Evolutionary conservation across 768 basidiomycete species (phyloP).

Genomic region (Lyophyllum decastes): DNA sequence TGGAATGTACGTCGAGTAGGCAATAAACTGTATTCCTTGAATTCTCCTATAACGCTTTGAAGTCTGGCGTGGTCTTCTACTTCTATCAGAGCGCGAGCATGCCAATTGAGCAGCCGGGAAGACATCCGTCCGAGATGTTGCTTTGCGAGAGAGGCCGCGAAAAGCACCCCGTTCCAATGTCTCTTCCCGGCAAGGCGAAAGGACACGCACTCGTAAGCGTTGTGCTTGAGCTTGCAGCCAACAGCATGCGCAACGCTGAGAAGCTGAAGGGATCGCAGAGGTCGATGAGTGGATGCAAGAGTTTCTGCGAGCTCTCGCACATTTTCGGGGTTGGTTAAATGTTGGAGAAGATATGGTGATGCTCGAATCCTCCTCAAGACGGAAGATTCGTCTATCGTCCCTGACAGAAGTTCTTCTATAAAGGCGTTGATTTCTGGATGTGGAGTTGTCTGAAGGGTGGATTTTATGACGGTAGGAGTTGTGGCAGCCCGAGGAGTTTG

Average conservation of each 20-base stretch:
- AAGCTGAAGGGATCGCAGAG: conserved; percentile 42
- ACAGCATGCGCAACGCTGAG: conserved; percentile 49
- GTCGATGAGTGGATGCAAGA: conserved; percentile 32
- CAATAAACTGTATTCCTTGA: conserved; percentile 40
- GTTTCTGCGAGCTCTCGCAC: conserved; percentile 31
- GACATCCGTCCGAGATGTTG: conserved; percentile 51
- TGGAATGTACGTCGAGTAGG: conserved; percentile 71
- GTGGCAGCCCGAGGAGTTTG: neutral
- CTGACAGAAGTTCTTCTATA: conserved; percentile 8
- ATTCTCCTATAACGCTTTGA: conserved; percentile 49
- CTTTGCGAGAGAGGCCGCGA: conserved; percentile 49
- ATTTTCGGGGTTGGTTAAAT: conserved; percentile 34
- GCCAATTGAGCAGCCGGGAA: conserved; percentile 69
- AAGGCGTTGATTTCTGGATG: conserved; percentile 9
- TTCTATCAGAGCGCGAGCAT: conserved; percentile 60
- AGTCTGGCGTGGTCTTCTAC: conserved; percentile 48
- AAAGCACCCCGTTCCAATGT: conserved; percentile 53
- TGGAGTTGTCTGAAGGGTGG: neutral
- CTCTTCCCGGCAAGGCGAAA: conserved; percentile 46
- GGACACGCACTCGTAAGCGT: conserved; percentile 59
- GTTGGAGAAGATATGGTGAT: conserved; percentile 20
- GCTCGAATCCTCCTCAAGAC: conserved; percentile 18
- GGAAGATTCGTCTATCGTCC: neutral
- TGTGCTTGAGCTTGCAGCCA: conserved; percentile 51
- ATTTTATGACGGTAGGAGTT: neutral